Evolutionary conservation across 1,284 basidiomycete species (phyloP).

Genomic region (Calocybe gambosa): DNA sequence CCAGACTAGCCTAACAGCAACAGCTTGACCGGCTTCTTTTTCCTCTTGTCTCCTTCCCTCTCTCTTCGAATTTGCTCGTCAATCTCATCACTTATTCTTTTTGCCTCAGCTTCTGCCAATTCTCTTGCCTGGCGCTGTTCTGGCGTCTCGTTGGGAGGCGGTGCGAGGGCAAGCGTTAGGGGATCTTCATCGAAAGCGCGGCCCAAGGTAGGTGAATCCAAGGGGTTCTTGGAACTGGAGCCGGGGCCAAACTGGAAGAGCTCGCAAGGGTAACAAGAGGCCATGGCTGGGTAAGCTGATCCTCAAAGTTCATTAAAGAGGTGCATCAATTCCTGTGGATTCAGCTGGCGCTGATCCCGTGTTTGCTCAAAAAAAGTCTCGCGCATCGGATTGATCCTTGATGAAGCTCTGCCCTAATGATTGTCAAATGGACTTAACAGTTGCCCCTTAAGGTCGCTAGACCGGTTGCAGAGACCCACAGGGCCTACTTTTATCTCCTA

Average conservation of each 20-base stretch:
- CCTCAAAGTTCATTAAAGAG: slow-evolving; percentile 5
- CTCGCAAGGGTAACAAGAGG: slow-evolving; percentile 13
- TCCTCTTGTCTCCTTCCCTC: slow-evolving; percentile 45
- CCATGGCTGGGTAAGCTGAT: slow-evolving; percentile 10
- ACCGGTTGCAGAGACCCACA: not conserved
- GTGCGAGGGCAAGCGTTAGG: slow-evolving; percentile 46
- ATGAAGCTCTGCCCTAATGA: slow-evolving; percentile 1
- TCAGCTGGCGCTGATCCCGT: slow-evolving; percentile 3
- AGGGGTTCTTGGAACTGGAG: slow-evolving; percentile 9
- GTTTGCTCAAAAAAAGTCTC: not conserved
- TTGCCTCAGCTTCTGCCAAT: slow-evolving; percentile 52
- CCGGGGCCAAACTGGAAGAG: slow-evolving; percentile 12
- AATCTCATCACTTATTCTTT: slow-evolving; percentile 56
- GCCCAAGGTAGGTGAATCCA: slow-evolving; percentile 10
- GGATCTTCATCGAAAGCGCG: slow-evolving; percentile 45
- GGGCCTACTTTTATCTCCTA: not conserved
- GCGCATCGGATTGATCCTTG: slow-evolving; percentile 15
- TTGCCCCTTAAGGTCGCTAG: not conserved
- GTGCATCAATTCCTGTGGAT: slow-evolving; percentile 3
- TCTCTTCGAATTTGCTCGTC: slow-evolving; percentile 61
- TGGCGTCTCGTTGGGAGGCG: slow-evolving; percentile 52
- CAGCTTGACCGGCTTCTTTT: slow-evolving; percentile 51
- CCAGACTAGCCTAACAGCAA: slow-evolving; percentile 45
- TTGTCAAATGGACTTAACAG: not conserved
- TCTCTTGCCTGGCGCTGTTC: slow-evolving; percentile 47